Conservation (phyloP, 352 stramenopile genomes). For the Globisporangium canariense region DNA sequence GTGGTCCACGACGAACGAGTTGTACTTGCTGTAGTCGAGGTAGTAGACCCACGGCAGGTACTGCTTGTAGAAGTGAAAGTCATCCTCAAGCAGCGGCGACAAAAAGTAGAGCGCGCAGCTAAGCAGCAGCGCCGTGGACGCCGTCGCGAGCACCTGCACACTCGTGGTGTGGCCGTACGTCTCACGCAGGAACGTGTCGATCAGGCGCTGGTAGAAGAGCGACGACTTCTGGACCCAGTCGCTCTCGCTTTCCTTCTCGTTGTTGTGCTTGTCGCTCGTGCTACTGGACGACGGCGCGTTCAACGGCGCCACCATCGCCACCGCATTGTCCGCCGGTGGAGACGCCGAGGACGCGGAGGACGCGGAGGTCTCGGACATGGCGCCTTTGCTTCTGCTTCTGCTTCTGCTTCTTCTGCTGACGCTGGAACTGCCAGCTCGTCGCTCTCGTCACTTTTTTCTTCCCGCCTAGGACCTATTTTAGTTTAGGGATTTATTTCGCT, state of each 20-base stretch:
- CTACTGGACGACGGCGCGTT: background rate
- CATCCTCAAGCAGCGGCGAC: conserved; percentile 47
- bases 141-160: conserved; percentile 48
- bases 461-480: background rate
- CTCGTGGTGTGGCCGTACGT: conserved; percentile 56
- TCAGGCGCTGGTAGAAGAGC: conserved; percentile 23
- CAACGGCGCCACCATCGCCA: background rate
- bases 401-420: background rate
- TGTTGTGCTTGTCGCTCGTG: background rate
- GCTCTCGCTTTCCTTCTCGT: background rate
- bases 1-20: conserved; percentile 77
- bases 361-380: conserved; percentile 5
- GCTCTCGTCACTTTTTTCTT: background rate
- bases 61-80: conserved; percentile 48
- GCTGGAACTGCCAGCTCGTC: background rate
- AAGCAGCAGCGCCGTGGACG: conserved; percentile 47
- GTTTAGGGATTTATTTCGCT: background rate
- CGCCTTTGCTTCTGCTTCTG: background rate
- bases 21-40: conserved; percentile 59
- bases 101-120: conserved; percentile 52
- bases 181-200: conserved; percentile 42
- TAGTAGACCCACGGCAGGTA: conserved; percentile 49
- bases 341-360: background rate
- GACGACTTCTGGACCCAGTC: conserved; percentile 19
- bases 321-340: background rate